Evolutionary conservation across 345 rosid species (phyloP).

Genomic region (Erucastrum elatum): DNA sequence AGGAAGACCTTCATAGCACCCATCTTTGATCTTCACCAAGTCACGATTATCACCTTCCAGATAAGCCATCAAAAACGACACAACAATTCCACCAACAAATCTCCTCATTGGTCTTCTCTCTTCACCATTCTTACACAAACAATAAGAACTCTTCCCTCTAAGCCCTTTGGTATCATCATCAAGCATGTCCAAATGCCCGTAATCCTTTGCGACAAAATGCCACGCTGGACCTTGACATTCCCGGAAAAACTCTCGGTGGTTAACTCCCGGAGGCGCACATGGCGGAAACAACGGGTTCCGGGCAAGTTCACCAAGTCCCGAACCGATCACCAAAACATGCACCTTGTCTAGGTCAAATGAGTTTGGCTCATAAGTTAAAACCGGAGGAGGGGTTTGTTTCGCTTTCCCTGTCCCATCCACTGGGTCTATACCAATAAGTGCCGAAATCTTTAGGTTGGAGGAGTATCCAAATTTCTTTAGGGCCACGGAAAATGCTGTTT

Average conservation of each 20-base stretch:
- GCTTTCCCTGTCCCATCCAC: slow-evolving; percentile 76
- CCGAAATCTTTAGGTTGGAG: slow-evolving; percentile 50
- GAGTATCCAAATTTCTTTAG: slow-evolving; percentile 41
- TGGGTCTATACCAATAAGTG: slow-evolving; percentile 82
- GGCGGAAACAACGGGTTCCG: slow-evolving; percentile 60
- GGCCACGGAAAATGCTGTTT: slow-evolving; percentile 74
- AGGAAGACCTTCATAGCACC: slow-evolving; percentile 48
- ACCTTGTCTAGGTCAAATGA: slow-evolving; percentile 61
- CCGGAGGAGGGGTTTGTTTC: slow-evolving; percentile 72
- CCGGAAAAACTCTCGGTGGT: slow-evolving; percentile 62
- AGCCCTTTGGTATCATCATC: slow-evolving; percentile 76
- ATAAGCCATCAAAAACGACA: slow-evolving; percentile 69
- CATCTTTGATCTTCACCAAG: slow-evolving; percentile 53
- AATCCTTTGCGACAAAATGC: slow-evolving; percentile 66
- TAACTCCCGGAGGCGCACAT: slow-evolving; percentile 75
- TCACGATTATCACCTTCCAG: slow-evolving; percentile 52
- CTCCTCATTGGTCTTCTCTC: slow-evolving; percentile 79
- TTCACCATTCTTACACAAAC: slow-evolving; percentile 76
- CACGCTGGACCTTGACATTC: slow-evolving; percentile 73
- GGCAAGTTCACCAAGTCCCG: slow-evolving; percentile 65
- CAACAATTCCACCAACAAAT: slow-evolving; percentile 63
- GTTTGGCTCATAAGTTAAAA: slow-evolving; percentile 59
- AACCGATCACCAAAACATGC: slow-evolving; percentile 65
- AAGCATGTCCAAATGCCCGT: slow-evolving; percentile 82
- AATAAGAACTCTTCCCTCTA: slow-evolving; percentile 59